A percentile compares a stretch with the other conserved stretches of the same genome.
Evolutionary conservation across 441 rosid genomes (phyloP).

Genomic region (Gossypium schwendimanii): DNA sequence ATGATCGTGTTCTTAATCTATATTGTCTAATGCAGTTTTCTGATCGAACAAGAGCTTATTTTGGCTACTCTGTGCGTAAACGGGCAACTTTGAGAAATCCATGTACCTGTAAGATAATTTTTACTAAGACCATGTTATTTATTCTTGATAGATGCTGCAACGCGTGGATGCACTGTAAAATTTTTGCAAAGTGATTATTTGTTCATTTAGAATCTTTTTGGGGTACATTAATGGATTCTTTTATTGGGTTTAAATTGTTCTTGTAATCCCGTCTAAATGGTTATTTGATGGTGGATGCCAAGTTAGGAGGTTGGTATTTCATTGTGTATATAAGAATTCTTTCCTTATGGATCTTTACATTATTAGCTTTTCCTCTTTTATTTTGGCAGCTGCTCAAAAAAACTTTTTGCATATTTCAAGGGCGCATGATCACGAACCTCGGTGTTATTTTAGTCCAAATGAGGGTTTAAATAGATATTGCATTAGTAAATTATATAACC

Average conservation of each 20-base stretch:
- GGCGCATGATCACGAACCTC: conserved; percentile 22
- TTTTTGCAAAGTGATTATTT: not conserved
- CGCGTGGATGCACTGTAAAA: not conserved
- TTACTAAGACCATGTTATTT: not conserved
- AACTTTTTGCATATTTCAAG: conserved; percentile 24
- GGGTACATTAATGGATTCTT: not conserved
- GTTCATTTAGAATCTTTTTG: not conserved
- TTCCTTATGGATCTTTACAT: not conserved
- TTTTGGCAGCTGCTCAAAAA: conserved; percentile 34
- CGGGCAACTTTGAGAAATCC: conserved; percentile 24
- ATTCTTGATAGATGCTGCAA: not conserved
- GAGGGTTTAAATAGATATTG: conserved; percentile 21
- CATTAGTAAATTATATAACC: conserved; percentile 25
- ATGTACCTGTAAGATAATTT: conserved; percentile 39
- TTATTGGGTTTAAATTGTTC: not conserved
- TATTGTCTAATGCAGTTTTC: conserved; percentile 32
- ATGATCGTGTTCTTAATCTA: not conserved
- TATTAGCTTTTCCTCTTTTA: conserved; percentile 7
- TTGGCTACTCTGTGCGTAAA: conserved; percentile 24
- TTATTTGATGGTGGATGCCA: not conserved
- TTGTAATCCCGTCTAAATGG: not conserved
- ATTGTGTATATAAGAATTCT: not conserved
- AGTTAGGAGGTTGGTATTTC: not conserved
- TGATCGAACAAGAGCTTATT: conserved; percentile 20
- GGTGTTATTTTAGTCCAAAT: conserved; percentile 24